phyloP scores from a whole-genome alignment of 352 stramenopile genomes.

The Phytophthora pinifolia region DNA sequence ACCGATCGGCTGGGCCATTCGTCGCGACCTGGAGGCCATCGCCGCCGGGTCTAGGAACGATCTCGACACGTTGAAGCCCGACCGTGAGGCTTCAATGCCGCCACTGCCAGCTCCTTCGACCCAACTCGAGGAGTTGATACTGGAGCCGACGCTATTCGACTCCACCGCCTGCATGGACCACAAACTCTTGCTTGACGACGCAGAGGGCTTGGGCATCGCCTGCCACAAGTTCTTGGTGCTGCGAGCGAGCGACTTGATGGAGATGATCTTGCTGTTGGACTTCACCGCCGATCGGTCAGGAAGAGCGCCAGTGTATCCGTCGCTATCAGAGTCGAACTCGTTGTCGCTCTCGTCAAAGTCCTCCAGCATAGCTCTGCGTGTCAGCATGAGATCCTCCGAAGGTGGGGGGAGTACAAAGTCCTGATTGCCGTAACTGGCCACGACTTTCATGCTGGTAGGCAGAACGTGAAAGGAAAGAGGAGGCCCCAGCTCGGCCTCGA shows the following conservation, averaged over 20 bases:
- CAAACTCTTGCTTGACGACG: slow-evolving; percentile 11
- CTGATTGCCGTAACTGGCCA: slow-evolving; percentile 7
- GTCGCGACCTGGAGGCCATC: slow-evolving; percentile 14
- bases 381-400: slow-evolving; percentile 14
- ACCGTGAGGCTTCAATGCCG: slow-evolving; percentile 4
- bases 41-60: slow-evolving; percentile 57
- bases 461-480: slow-evolving; percentile 14
- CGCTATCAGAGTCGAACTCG: slow-evolving; percentile 23
- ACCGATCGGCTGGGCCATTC: slow-evolving; percentile 22
- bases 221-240: slow-evolving; percentile 32
- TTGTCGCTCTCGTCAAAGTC: slow-evolving; percentile 16
- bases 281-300: slow-evolving; percentile 22
- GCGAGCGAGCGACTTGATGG: slow-evolving; percentile 49
- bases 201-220: slow-evolving; percentile 1
- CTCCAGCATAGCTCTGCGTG: slow-evolving; percentile 14
- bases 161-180: slow-evolving; percentile 22
- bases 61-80: too few species aligned
- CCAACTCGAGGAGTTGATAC: slow-evolving; percentile 16
- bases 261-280: slow-evolving; percentile 53
- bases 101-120: slow-evolving; percentile 3
- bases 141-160: slow-evolving; percentile 28
- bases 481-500: slow-evolving; percentile 15
- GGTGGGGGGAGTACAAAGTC: too few species aligned
- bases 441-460: slow-evolving; percentile 17
- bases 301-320: slow-evolving; percentile 30